Conservation (phyloP, 139 green algal species). For the Spirogloea muscicola region DNA sequence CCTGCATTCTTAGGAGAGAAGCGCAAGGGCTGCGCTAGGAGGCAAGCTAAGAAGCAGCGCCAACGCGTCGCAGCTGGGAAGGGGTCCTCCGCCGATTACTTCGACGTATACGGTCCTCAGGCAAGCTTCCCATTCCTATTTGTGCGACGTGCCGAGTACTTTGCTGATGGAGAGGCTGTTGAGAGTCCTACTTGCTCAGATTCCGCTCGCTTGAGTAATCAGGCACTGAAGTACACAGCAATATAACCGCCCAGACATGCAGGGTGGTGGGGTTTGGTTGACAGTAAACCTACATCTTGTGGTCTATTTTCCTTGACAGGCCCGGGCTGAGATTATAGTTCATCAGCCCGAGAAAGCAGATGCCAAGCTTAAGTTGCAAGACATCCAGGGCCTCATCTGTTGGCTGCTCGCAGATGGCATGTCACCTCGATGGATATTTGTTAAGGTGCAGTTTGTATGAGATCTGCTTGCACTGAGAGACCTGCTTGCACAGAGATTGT, state of each 20-base stretch:
- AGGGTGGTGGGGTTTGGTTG: background rate
- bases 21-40: background rate
- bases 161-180: background rate
- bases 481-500: no score
- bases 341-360: background rate
- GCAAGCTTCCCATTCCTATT: background rate
- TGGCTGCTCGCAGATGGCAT: slow-evolving; percentile 24
- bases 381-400: slow-evolving; percentile 16
- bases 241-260: background rate
- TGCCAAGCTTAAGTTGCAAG: slow-evolving; percentile 6
- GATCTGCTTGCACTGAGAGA: no score
- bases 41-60: slow-evolving; percentile 18
- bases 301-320: slow-evolving; percentile 3
- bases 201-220: background rate
- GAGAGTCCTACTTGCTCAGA: background rate
- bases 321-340: background rate
- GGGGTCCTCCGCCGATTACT: slow-evolving; percentile 16
- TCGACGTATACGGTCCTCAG: slow-evolving; percentile 28
- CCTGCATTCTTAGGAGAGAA: no score
- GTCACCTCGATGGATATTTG: slow-evolving; percentile 16
- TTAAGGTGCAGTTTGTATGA: no score
- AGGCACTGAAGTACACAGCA: no score
- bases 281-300: background rate
- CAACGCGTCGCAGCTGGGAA: slow-evolving; percentile 24
- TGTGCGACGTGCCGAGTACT: background rate